Percentiles rank a stretch among this genome's conserved stretches.
These are phyloP conservation scores for Phytophthora citricola DNA, from an alignment of 352 stramenopile species.

Conservation along the genomic window DNA sequence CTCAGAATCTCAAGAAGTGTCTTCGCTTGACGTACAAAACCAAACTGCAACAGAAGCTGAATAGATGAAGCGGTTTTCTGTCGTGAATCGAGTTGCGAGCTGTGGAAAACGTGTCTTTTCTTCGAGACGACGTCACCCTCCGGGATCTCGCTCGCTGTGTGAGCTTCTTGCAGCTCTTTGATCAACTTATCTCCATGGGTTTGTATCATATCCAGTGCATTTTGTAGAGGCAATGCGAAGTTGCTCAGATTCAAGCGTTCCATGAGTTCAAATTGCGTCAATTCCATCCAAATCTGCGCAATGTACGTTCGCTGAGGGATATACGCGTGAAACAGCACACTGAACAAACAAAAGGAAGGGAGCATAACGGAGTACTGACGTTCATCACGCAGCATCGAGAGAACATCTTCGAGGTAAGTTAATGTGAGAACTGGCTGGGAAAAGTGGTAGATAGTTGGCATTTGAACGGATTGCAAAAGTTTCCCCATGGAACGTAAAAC, in stretches of 20 bases:
- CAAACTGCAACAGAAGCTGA: slow-evolving; percentile 52
- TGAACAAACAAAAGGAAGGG: slow-evolving; percentile 55
- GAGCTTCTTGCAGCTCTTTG: slow-evolving; percentile 49
- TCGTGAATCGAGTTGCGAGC: slow-evolving; percentile 23
- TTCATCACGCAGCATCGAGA: slow-evolving; percentile 42
- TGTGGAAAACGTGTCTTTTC: slow-evolving; percentile 36
- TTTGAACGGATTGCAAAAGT: slow-evolving; percentile 33
- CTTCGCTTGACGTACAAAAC: slow-evolving; percentile 69
- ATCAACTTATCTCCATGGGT: slow-evolving; percentile 42
- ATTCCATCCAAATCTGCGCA: slow-evolving; percentile 63
- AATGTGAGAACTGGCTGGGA: slow-evolving; percentile 59
- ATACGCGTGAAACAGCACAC: slow-evolving; percentile 55
- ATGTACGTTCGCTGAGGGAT: slow-evolving; percentile 36
- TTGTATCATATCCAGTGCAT: slow-evolving; percentile 61
- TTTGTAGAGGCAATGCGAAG: slow-evolving; percentile 57
- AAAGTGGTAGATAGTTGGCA: slow-evolving; percentile 28
- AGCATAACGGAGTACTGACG: slow-evolving; percentile 46
- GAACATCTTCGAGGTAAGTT: slow-evolving; percentile 54
- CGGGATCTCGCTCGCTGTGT: background rate
- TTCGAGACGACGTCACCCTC: slow-evolving; percentile 9
- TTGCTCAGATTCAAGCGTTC: slow-evolving; percentile 54
- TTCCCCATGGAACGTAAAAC: slow-evolving; percentile 63
- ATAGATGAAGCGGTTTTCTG: slow-evolving; percentile 42
- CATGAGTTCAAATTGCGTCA: slow-evolving; percentile 54
- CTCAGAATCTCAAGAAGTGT: slow-evolving; percentile 50